Conservation (phyloP, 371 early-diverging fungal species). For the Rhizopus microsporus region DNA sequence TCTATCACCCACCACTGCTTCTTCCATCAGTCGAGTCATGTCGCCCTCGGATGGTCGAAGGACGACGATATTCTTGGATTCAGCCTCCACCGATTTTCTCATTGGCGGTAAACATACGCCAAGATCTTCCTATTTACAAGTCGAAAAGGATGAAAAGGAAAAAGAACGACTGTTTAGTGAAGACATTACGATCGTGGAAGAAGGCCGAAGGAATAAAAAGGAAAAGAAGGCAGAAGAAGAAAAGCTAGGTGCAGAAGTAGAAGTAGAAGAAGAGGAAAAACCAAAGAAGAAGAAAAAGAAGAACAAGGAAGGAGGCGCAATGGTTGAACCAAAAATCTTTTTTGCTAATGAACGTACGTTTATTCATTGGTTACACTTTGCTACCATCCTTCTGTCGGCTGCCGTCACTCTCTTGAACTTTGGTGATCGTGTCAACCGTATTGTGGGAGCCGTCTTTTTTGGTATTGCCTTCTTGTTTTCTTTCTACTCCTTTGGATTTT, state of each 20-base stretch:
- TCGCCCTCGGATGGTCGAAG: constrained; percentile 11
- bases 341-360: constrained; percentile 98
- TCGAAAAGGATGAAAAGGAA: constrained; percentile 5
- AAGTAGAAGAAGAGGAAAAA: constrained; percentile 26
- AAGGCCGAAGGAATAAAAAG: not conserved
- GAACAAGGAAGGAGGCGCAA: constrained; percentile 11
- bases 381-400: constrained; percentile 62
- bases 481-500: constrained; percentile 81
- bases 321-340: constrained; percentile 89
- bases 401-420: constrained; percentile 76
- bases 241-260: constrained; percentile 5
- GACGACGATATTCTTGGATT: constrained; percentile 19
- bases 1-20: not conserved
- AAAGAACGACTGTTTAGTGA: constrained; percentile 8
- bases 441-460: constrained; percentile 73
- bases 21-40: constrained; percentile 4
- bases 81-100: constrained; percentile 28
- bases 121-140: constrained; percentile 21
- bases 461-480: constrained; percentile 70
- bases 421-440: constrained; percentile 62
- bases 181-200: constrained; percentile 10
- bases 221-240: constrained; percentile 11
- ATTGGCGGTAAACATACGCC: constrained; percentile 26
- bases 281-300: constrained; percentile 15
- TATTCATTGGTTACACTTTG: constrained; percentile 77